Evolutionary conservation across 495 filamentous ascomycete genomes (phyloP).

Genomic region (Neurospora discreta): DNA sequence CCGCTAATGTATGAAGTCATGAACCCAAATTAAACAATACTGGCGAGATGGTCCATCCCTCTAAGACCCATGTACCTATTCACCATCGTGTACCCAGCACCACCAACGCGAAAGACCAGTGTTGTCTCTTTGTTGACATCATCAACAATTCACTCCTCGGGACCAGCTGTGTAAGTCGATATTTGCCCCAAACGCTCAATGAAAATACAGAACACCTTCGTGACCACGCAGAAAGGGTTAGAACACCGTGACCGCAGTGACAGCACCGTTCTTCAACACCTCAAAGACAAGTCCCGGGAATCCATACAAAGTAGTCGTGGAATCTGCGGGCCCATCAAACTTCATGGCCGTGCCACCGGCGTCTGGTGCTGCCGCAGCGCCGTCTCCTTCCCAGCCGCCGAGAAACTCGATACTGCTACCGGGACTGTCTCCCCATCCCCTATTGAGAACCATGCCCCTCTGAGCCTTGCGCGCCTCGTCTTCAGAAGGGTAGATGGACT

Average conservation of each 20-base stretch:
- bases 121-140: not conserved
- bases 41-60: not conserved
- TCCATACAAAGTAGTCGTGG: constrained; percentile 81
- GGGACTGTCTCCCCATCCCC: constrained; percentile 85
- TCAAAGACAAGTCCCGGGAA: constrained; percentile 93
- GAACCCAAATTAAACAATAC: not conserved
- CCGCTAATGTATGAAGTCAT: not conserved
- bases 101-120: not conserved
- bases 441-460: constrained; percentile 75
- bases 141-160: not conserved
- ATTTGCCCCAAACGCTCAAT: not conserved
- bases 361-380: constrained; percentile 23
- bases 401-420: constrained; percentile 84
- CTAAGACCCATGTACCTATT: not conserved
- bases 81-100: not conserved
- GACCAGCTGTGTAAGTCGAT: not conserved
- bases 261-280: constrained; percentile 82
- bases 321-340: constrained; percentile 44
- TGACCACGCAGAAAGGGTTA: not conserved
- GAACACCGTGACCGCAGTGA: constrained; percentile 80
- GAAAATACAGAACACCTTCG: not conserved
- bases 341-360: constrained; percentile 11
- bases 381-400: constrained; percentile 79
- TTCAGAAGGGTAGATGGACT: constrained; percentile 48
- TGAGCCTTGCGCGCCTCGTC: constrained; percentile 54